phyloP scores from a whole-genome alignment of 192 early-diverging fungal species.

The Backusella liffmaniae region DNA sequence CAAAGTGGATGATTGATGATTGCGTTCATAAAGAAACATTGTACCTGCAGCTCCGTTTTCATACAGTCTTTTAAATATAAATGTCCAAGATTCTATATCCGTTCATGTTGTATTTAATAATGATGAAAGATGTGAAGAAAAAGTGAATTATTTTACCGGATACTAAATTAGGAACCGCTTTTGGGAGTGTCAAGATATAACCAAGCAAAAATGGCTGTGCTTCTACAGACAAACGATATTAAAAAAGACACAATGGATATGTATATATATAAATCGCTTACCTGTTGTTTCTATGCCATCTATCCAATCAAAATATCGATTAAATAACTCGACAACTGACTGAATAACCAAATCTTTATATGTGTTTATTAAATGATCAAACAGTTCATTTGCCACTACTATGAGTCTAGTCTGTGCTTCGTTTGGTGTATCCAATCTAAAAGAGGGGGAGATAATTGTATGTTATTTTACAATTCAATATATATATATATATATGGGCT shows the following conservation, averaged over 20 bases:
- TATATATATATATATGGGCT: neutral
- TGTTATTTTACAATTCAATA: neutral
- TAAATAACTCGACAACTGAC: neutral
- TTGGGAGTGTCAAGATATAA: conserved; percentile 11
- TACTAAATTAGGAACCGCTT: neutral
- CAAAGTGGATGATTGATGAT: neutral
- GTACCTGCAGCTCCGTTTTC: conserved; percentile 9
- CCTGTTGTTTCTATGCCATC: neutral
- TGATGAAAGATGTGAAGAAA: neutral
- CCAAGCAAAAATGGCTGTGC: conserved; percentile 3
- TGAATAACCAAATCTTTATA: neutral
- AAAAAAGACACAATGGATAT: neutral
- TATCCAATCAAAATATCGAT: conserved; percentile 1
- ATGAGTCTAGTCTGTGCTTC: neutral
- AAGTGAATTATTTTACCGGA: neutral
- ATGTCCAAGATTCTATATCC: conserved; percentile 16
- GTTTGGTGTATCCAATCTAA: neutral
- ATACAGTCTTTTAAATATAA: conserved; percentile 12
- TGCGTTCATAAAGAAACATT: conserved; percentile 17
- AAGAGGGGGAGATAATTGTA: neutral
- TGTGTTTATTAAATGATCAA: neutral
- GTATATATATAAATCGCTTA: neutral
- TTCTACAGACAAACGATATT: neutral
- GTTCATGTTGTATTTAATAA: neutral
- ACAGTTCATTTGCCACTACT: neutral